A percentile compares a stretch with the other conserved stretches of the same genome.
phyloP scores from a whole-genome alignment of 2,329 filamentous ascomycete genomes.

The Penicillium sp. region DNA sequence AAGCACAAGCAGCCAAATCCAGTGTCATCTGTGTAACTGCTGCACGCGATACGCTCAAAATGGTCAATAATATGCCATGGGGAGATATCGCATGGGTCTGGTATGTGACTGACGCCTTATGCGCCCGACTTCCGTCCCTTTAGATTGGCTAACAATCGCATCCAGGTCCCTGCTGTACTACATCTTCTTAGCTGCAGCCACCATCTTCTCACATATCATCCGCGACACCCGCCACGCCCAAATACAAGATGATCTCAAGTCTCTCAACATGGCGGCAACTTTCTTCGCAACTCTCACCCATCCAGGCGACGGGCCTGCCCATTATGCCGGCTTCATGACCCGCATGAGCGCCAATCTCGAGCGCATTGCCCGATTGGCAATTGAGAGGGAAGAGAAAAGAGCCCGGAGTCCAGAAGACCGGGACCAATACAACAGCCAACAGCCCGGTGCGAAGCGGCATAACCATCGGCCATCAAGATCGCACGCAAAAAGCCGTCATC shows the following conservation, averaged over 20 bases:
- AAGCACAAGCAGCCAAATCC: conserved; percentile 77
- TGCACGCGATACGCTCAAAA: conserved; percentile 82
- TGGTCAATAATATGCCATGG: conserved; percentile 92
- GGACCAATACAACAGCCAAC: conserved; percentile 20
- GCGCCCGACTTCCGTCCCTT: neutral
- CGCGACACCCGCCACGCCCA: conserved; percentile 84
- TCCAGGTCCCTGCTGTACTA: conserved; percentile 83
- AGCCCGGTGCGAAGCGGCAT: conserved; percentile 15
- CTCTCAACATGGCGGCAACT: conserved; percentile 86
- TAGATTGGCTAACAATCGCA: neutral
- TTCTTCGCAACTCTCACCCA: conserved; percentile 78
- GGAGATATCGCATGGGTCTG: conserved; percentile 92
- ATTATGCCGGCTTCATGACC: conserved; percentile 86
- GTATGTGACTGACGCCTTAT: conserved; percentile 53
- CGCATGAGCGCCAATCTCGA: conserved; percentile 89
- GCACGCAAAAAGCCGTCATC: conserved; percentile 7
- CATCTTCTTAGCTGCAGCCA: conserved; percentile 87
- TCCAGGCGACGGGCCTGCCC: conserved; percentile 74
- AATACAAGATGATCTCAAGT: conserved; percentile 77
- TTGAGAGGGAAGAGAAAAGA: conserved; percentile 79
- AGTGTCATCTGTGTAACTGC: conserved; percentile 85
- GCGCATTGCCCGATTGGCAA: conserved; percentile 79
- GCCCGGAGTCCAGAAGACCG: conserved; percentile 32
- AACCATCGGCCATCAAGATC: conserved; percentile 25
- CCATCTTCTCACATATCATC: conserved; percentile 87